Percentiles rank a stretch among this genome's conserved stretches.
Evolutionary conservation across 2,329 filamentous ascomycete species (phyloP).

Genomic region (Colletotrichum simmondsii): DNA sequence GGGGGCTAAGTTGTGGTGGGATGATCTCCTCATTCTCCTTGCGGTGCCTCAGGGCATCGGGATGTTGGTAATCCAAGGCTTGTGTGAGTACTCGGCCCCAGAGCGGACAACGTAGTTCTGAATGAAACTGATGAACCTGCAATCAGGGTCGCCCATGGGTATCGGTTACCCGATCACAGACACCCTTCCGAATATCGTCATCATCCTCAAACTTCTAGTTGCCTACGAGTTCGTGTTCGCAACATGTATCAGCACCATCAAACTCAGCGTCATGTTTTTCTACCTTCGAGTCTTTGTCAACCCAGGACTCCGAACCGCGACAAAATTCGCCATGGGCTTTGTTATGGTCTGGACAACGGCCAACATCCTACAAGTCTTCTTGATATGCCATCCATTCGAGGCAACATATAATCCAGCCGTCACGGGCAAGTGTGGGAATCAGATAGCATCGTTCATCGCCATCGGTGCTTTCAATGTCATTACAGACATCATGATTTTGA

Average conservation of each 20-base stretch:
- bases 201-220: conserved; percentile 46
- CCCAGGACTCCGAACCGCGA: conserved; percentile 41
- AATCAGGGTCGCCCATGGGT: conserved; percentile 36
- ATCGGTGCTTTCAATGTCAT: conserved; percentile 51
- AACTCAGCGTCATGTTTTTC: conserved; percentile 53
- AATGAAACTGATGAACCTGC: conserved; percentile 15
- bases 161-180: conserved; percentile 39
- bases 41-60: conserved; percentile 44
- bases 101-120: neutral
- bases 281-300: conserved; percentile 52
- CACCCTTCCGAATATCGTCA: conserved; percentile 38
- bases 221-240: conserved; percentile 50
- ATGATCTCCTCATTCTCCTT: conserved; percentile 49
- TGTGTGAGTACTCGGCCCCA: conserved; percentile 39
- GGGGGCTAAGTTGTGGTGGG: conserved; percentile 43
- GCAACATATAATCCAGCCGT: conserved; percentile 40
- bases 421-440: conserved; percentile 46
- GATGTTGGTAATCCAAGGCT: conserved; percentile 43
- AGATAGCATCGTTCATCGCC: conserved; percentile 48
- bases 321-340: conserved; percentile 42
- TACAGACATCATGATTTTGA: conserved; percentile 49
- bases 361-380: conserved; percentile 39
- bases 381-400: conserved; percentile 40
- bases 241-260: conserved; percentile 47
- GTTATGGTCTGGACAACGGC: conserved; percentile 40